phyloP scores from a whole-genome alignment of 306 rosid species.

The Quercus robur region DNA sequence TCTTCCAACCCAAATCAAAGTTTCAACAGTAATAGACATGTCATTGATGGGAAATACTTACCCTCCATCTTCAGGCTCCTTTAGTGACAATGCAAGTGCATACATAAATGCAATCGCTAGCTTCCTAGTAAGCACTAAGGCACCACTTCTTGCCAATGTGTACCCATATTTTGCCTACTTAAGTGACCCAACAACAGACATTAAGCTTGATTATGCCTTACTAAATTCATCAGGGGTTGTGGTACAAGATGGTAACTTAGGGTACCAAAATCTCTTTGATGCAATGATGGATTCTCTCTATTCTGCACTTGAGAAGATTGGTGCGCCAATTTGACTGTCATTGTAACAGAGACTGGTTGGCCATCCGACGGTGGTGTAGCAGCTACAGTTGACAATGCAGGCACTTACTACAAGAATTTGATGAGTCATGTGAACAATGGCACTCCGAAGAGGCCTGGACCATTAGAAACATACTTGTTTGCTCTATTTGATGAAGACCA shows the following conservation, averaged over 20 bases:
- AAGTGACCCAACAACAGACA: neutral
- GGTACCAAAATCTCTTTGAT: slow-evolving; percentile 46
- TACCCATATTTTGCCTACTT: slow-evolving; percentile 49
- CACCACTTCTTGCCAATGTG: slow-evolving; percentile 68
- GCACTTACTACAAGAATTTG: slow-evolving; percentile 42
- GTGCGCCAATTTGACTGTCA: slow-evolving; percentile 30
- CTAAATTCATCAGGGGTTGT: slow-evolving; percentile 29
- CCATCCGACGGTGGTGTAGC: slow-evolving; percentile 46
- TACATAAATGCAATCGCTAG: slow-evolving; percentile 34
- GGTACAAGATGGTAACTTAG: neutral
- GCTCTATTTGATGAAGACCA: slow-evolving; percentile 45
- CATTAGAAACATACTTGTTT: slow-evolving; percentile 39
- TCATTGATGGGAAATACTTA: slow-evolving; percentile 14
- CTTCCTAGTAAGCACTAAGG: slow-evolving; percentile 27
- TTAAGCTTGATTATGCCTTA: slow-evolving; percentile 39
- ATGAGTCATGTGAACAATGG: slow-evolving; percentile 44
- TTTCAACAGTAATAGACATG: slow-evolving; percentile 43
- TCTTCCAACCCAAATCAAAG: slow-evolving; percentile 41
- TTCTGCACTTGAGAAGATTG: slow-evolving; percentile 47
- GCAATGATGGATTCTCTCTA: slow-evolving; percentile 49
- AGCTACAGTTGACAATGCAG: slow-evolving; percentile 33
- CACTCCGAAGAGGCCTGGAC: slow-evolving; percentile 39
- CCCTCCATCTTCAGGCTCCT: slow-evolving; percentile 44
- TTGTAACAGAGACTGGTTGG: slow-evolving; percentile 80
- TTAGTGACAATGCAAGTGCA: neutral